Evolutionary conservation across 345 rosid genomes (phyloP).

Genomic region (Rhodamnia argentea): DNA sequence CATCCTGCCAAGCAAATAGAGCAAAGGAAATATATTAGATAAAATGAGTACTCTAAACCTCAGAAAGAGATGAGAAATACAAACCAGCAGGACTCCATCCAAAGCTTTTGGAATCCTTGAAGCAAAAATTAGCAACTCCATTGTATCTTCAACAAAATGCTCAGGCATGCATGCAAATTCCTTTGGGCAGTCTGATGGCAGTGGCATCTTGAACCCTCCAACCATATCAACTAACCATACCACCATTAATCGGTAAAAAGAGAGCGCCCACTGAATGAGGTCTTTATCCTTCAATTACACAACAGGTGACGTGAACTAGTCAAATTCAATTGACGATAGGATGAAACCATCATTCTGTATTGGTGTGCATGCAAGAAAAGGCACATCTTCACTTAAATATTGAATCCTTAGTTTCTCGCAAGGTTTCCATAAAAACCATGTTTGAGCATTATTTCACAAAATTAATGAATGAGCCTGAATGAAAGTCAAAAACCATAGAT

Average conservation of each 20-base stretch:
- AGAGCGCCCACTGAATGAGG: constrained; percentile 71
- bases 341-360: not conserved
- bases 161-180: constrained; percentile 95
- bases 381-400: not conserved
- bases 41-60: not conserved
- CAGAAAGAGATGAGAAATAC: not conserved
- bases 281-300: constrained; percentile 50
- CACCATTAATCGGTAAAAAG: constrained; percentile 81
- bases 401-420: not conserved
- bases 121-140: constrained; percentile 92
- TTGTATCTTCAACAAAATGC: constrained; percentile 98
- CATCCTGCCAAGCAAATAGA: constrained; percentile 54
- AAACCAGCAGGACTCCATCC: constrained; percentile 80
- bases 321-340: not conserved
- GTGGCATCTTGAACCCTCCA: constrained; percentile 97
- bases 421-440: not conserved
- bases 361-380: not conserved
- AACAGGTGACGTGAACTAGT: not conserved
- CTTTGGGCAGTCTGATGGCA: constrained; percentile 76
- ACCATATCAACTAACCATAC: constrained; percentile 84
- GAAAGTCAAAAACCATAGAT: not conserved
- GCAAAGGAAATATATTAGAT: not conserved
- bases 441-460: not conserved
- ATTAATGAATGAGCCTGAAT: not conserved
- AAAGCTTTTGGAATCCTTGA: constrained; percentile 85